Percentiles rank a stretch among this genome's conserved stretches.
phyloP scores from a whole-genome alignment of 352 stramenopile species.

The Phytophthora citricola region DNA sequence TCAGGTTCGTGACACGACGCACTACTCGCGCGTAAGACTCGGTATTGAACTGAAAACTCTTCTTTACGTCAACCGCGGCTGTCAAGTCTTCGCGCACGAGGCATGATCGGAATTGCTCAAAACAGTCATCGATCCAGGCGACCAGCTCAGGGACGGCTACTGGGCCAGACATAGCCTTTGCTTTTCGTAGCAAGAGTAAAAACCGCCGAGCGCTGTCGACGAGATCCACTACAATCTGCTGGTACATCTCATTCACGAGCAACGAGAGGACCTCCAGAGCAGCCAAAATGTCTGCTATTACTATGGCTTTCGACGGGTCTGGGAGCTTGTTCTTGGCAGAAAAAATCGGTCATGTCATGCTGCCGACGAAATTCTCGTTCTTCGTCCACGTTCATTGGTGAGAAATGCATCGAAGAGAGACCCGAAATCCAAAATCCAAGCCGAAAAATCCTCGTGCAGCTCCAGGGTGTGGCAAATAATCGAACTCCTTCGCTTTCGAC shows the following conservation, averaged over 20 bases:
- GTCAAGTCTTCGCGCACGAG: neutral
- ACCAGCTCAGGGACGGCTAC: constrained; percentile 12
- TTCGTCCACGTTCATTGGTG: neutral
- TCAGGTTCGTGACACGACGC: constrained; percentile 6
- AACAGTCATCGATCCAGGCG: constrained; percentile 14
- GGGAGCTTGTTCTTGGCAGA: constrained; percentile 18
- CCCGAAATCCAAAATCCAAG: constrained; percentile 26
- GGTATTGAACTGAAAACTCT: constrained; percentile 5
- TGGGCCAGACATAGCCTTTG: neutral
- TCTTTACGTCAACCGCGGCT: neutral
- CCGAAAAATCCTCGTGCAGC: constrained; percentile 12
- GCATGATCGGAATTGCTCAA: constrained; percentile 4
- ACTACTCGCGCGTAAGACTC: constrained; percentile 9
- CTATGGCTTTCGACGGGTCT: neutral
- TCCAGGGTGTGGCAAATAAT: constrained; percentile 25
- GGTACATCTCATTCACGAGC: constrained; percentile 11
- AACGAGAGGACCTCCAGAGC: constrained; percentile 8
- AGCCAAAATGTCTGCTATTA: neutral
- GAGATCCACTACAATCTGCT: neutral
- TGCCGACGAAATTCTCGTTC: neutral
- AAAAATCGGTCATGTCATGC: constrained; percentile 25
- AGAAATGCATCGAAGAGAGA: constrained; percentile 11
- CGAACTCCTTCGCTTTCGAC: constrained; percentile 6
- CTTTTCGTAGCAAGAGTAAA: constrained; percentile 4
- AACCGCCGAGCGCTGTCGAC: neutral